phyloP scores from a whole-genome alignment of 2,329 filamentous ascomycete genomes.

The Neofusicoccum kwambonambiense region DNA sequence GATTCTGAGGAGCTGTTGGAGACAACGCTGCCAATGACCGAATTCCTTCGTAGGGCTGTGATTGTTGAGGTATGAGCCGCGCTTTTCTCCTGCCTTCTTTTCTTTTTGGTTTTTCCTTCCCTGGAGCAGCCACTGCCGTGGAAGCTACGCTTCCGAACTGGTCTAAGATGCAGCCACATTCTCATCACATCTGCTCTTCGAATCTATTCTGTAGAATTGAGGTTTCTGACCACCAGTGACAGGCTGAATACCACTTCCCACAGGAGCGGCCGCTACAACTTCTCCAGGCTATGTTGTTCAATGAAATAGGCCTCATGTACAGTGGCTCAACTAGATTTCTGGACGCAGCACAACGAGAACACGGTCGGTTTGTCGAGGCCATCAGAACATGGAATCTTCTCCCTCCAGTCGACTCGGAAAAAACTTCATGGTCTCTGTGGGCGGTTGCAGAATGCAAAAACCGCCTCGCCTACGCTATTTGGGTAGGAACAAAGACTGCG shows the following conservation, averaged over 20 bases:
- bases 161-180: too few species aligned
- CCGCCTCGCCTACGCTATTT: neutral
- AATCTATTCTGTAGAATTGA: too few species aligned
- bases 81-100: too few species aligned
- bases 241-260: neutral
- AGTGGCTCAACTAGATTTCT: neutral
- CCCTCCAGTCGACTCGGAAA: neutral
- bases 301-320: neutral
- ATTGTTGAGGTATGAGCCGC: neutral
- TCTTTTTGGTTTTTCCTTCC: too few species aligned
- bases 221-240: neutral
- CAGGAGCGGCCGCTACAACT: neutral
- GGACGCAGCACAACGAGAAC: neutral
- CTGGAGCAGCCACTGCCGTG: too few species aligned
- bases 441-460: neutral
- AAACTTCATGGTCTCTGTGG: neutral
- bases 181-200: too few species aligned
- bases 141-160: too few species aligned
- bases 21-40: neutral
- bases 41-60: constrained; percentile 3
- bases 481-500: neutral
- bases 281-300: neutral
- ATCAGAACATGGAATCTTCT: neutral
- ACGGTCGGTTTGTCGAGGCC: neutral
- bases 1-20: neutral